Evolutionary conservation across 1,139 yeast genomes (phyloP).

Genomic region (Yamadazyma songkhlaensis): DNA sequence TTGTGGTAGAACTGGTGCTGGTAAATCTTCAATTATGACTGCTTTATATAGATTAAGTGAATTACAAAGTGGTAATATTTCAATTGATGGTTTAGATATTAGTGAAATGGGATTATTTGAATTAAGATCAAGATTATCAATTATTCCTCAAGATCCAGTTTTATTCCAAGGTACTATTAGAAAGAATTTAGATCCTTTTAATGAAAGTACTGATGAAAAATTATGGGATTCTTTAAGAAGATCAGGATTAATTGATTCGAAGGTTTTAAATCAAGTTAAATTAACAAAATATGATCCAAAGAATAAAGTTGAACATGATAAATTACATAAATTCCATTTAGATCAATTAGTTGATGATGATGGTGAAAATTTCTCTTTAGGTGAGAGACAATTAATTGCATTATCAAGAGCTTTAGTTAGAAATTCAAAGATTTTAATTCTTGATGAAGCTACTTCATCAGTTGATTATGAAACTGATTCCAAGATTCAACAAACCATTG

Average conservation of each 20-base stretch:
- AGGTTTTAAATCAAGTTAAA: conserved; percentile 41
- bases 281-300: conserved; percentile 9
- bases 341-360: conserved; percentile 40
- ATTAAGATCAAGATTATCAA: conserved; percentile 59
- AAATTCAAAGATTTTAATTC: conserved; percentile 33
- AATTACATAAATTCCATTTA: conserved; percentile 27
- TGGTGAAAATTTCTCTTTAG: conserved; percentile 39
- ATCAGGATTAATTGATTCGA: conserved; percentile 53
- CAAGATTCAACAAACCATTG: conserved; percentile 36
- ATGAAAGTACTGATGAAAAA: conserved; percentile 45
- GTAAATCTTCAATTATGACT: conserved; percentile 92
- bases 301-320: conserved; percentile 37
- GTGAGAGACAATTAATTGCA: conserved; percentile 41
- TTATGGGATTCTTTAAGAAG: conserved; percentile 58
- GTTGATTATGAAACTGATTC: conserved; percentile 44
- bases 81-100: conserved; percentile 85
- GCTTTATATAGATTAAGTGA: conserved; percentile 90
- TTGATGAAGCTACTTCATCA: conserved; percentile 44
- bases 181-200: conserved; percentile 67
- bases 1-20: conserved; percentile 98
- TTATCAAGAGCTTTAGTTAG: conserved; percentile 42
- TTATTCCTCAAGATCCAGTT: conserved; percentile 81
- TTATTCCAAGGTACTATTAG: conserved; percentile 66
- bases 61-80: conserved; percentile 75
- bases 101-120: conserved; percentile 55